Evolutionary conservation across 768 basidiomycete species (phyloP), one percentile per base, ranked within the genome.

Genomic region (Leccinum olivaceopallidum): DNA sequence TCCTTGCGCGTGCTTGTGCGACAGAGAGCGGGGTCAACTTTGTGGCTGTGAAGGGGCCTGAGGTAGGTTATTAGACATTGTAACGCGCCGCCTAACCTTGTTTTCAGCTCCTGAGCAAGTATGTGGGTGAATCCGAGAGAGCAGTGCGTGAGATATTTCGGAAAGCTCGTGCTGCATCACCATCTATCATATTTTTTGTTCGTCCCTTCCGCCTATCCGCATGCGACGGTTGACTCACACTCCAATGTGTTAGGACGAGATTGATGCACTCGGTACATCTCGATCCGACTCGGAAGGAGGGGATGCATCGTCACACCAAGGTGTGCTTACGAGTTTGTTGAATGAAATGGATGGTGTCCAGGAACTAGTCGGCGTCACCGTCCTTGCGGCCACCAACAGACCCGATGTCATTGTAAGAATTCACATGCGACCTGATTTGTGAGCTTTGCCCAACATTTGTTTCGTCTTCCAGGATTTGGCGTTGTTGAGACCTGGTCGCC

Each of bases 291-390:
- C 70, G 7, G 83, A 85, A 16, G 75, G 77, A 3, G 86, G 86
- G 47, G 73, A 77, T 6, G 75, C 78, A 1, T 81, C 83, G 0
- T 80, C 86, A 0, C 90, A 94, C 66, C 90, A 93, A 65, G 95
- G 97, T 8, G 94, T 98, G 13, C 81, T 99, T 8, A 95, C 95
- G 2, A 96, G 88, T 61, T 79, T 99, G 13, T 73, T 99, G 58
- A 98, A 96, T 70, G 97, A 99, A 71, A 98, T 98, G 94, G 97
- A 98, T 69, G 97, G 97, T 20, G 91, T 98, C 1, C 93, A 98
- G 74, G 94, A 96, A 75, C 80, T 98, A 20, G 79, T 90, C 18
- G 95, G 95, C 0, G 97, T 99, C n/a, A 95, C 93, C 1, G 85
- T 98, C 36, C 85, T 99, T 10, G 97, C 94, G 2, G 97, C 97